Evolutionary conservation across 2,329 filamentous ascomycete species (phyloP).

Genomic region (Madurella mycetomatis): DNA sequence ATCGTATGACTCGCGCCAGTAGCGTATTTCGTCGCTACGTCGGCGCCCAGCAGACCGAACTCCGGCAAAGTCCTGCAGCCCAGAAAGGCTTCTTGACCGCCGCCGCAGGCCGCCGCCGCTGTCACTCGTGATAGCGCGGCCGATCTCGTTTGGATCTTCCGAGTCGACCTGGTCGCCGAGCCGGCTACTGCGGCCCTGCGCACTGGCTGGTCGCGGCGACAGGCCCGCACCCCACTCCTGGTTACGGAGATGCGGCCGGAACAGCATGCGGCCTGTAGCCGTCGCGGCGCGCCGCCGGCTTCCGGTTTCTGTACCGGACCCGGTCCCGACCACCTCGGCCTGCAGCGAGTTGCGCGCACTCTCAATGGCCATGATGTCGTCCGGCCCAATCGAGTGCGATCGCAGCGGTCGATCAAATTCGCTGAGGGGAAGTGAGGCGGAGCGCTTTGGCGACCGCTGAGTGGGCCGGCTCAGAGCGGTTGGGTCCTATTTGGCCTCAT

Average conservation of each 20-base stretch:
- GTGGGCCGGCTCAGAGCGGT: slow-evolving; percentile 34
- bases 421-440: slow-evolving; percentile 55
- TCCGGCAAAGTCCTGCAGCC: slow-evolving; percentile 42
- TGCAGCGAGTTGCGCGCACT: slow-evolving; percentile 52
- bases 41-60: slow-evolving; percentile 37
- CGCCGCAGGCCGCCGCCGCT: slow-evolving; percentile 39
- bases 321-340: slow-evolving; percentile 36
- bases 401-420: slow-evolving; percentile 58
- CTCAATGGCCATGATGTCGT: slow-evolving; percentile 50
- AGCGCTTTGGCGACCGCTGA: slow-evolving; percentile 46
- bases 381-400: slow-evolving; percentile 57
- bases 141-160: slow-evolving; percentile 52
- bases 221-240: slow-evolving; percentile 48
- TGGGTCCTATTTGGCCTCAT: slow-evolving; percentile 34
- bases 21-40: slow-evolving; percentile 60
- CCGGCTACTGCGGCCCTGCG: slow-evolving; percentile 44
- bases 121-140: slow-evolving; percentile 58
- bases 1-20: slow-evolving; percentile 59
- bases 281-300: slow-evolving; percentile 37
- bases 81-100: slow-evolving; percentile 57
- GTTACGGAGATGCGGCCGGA: slow-evolving; percentile 31
- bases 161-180: slow-evolving; percentile 21
- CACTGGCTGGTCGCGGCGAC: slow-evolving; percentile 58
- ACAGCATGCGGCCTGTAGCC: slow-evolving; percentile 37
- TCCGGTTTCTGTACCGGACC: neutral